These are phyloP conservation scores for Rhizopogon rudus DNA, from an alignment of 768 basidiomycete genomes.

Conservation along the genomic window DNA sequence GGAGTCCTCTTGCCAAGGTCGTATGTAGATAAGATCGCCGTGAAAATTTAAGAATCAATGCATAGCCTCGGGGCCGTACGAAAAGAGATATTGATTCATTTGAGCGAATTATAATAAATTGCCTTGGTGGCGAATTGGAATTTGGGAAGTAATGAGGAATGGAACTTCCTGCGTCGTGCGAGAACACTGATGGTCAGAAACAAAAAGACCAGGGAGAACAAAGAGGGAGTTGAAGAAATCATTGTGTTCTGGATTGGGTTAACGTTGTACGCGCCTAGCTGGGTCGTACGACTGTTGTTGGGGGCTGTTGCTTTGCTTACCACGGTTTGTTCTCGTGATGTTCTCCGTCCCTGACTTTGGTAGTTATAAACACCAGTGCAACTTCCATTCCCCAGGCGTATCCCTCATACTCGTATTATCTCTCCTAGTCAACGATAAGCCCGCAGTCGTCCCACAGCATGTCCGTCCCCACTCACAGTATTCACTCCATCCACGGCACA, in stretches of 20 bases:
- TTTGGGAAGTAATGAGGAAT: too few species aligned
- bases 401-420: background rate
- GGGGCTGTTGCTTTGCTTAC: background rate
- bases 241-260: background rate
- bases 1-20: too few species aligned
- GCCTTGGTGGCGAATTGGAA: too few species aligned
- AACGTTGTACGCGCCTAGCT: background rate
- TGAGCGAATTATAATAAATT: too few species aligned
- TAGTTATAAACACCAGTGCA: constrained; percentile 5
- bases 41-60: too few species aligned
- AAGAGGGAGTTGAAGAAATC: constrained; percentile 13
- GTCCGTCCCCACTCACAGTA: constrained; percentile 21
- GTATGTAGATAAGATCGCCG: too few species aligned
- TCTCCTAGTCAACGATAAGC: constrained; percentile 4
- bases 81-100: too few species aligned
- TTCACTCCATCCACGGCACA: constrained; percentile 28
- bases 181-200: background rate
- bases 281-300: too few species aligned
- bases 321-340: background rate
- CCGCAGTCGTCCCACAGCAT: constrained; percentile 12
- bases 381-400: background rate
- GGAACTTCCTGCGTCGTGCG: too few species aligned
- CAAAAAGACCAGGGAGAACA: constrained; percentile 11
- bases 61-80: too few species aligned
- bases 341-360: background rate